phyloP scores from a whole-genome alignment of 2,329 filamentous ascomycete species.

The Byssothecium circinans region DNA sequence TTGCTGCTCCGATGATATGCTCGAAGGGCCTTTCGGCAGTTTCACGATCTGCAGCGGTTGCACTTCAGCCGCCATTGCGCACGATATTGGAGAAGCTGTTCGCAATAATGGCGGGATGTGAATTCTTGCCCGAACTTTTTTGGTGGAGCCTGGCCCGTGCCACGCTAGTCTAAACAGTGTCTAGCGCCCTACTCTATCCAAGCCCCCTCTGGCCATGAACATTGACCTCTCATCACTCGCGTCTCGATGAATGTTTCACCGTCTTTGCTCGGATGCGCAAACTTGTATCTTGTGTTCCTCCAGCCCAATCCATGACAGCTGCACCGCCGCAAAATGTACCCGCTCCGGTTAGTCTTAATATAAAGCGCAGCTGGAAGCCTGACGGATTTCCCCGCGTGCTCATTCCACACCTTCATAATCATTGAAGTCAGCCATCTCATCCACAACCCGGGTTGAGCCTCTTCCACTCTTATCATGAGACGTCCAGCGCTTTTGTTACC shows the following conservation, averaged over 20 bases:
- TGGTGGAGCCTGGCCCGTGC: slow-evolving; percentile 18
- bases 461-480: slow-evolving; percentile 18
- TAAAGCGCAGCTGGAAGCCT: slow-evolving; percentile 16
- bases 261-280: slow-evolving; percentile 4
- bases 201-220: background rate
- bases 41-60: slow-evolving; percentile 78
- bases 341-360: slow-evolving; percentile 3
- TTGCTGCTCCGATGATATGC: slow-evolving; percentile 85
- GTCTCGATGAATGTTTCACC: background rate
- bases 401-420: slow-evolving; percentile 32
- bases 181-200: background rate
- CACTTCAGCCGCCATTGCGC: slow-evolving; percentile 80
- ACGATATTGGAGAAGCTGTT: background rate
- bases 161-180: background rate
- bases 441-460: slow-evolving; percentile 14
- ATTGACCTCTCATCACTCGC: background rate
- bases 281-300: background rate
- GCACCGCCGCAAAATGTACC: background rate
- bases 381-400: slow-evolving; percentile 14
- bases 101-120: slow-evolving; percentile 6
- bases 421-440: slow-evolving; percentile 16
- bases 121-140: slow-evolving; percentile 12
- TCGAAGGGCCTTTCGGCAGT: slow-evolving; percentile 78
- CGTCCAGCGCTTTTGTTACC: slow-evolving; percentile 5
- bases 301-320: background rate